Evolutionary conservation across 1,284 basidiomycete species (phyloP), one percentile per base, ranked within the genome.

Genomic region (Mycena sp.): DNA sequence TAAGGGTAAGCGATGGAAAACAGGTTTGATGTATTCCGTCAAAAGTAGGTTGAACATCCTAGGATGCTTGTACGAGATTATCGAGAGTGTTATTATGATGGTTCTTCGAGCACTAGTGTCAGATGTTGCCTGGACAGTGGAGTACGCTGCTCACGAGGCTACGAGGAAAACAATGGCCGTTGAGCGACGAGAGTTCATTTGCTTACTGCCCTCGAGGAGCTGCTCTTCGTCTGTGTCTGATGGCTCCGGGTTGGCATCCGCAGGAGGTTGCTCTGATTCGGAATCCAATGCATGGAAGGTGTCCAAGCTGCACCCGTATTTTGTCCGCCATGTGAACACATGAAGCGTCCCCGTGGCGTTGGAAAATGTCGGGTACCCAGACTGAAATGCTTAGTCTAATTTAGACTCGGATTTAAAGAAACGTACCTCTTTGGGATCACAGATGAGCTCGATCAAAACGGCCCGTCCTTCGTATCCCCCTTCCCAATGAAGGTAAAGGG

Each of bases 1-100:
- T 6, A 44, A 50, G 7, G 56, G 44, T 16, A 63, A 30, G 19
- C 56, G 56, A 5, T 41, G 51, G n/a, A 62, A 19, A 5, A 59
- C 6, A 4, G 59, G 64, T 28, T 46, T 44, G 25, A 65, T 29
- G 26, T 44, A 17, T n/a, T 52, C 40, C 40, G 50, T 25, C 11
- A 63, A 14, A n/a, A 66, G 35, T 23, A 35, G 12, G 28, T 63
- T 58, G 30, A 63, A n/a, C n/a, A 45, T 56, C 35, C 62, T 11
- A 4, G 61, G 53, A 25, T 59, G 38, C 29, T 45, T 66, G 50
- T 66, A 66, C 12, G 60, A 63, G n/a, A 66, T 45, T 46, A 63
- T 53, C 2, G 46, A 58, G 23, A 66, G 38, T 2, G 61, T 52
- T 32, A 63, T 26, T 21, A 66, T 51, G 23, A 48, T n/a, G 28